Evolutionary conservation across 78 protist species (phyloP).

Genomic region (Chrysochromulina parva): DNA sequence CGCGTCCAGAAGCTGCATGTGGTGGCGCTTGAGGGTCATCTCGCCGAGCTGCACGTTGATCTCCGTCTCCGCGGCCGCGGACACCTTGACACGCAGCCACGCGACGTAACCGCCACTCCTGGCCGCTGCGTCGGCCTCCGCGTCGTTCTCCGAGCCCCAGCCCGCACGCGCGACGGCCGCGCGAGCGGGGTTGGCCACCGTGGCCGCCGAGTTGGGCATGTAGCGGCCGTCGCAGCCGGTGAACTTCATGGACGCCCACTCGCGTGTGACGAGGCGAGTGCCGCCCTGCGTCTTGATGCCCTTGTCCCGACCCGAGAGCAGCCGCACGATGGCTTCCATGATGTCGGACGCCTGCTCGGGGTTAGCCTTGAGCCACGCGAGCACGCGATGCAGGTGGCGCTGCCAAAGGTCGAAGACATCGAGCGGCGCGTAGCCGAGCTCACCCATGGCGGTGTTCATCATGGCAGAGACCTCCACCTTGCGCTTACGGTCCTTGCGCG

Average conservation of each 20-base stretch:
- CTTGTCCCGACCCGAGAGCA: neutral
- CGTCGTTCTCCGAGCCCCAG: neutral
- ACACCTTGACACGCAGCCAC: neutral
- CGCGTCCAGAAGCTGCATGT: neutral
- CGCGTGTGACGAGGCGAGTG: neutral
- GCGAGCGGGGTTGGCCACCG: neutral
- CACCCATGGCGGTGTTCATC: no score
- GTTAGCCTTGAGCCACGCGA: neutral
- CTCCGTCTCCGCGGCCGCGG: neutral
- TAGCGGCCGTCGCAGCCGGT: slow-evolving; percentile 2
- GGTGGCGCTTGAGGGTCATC: neutral
- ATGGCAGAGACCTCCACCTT: neutral
- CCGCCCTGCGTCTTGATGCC: neutral
- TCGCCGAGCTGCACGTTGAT: slow-evolving; percentile 33
- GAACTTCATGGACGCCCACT: neutral
- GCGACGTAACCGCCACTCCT: neutral
- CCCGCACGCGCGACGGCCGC: neutral
- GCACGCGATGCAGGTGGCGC: neutral
- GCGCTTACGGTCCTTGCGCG: neutral
- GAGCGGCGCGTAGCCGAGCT: neutral
- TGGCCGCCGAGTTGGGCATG: slow-evolving; percentile 2
- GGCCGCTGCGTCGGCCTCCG: neutral
- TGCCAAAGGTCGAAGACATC: slow-evolving; percentile 25
- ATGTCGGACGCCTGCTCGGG: neutral
- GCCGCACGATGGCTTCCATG: slow-evolving; percentile 21